Base-by-base conservation (phyloP, 441 rosid genomes). In the Melastoma candidum region DNA sequence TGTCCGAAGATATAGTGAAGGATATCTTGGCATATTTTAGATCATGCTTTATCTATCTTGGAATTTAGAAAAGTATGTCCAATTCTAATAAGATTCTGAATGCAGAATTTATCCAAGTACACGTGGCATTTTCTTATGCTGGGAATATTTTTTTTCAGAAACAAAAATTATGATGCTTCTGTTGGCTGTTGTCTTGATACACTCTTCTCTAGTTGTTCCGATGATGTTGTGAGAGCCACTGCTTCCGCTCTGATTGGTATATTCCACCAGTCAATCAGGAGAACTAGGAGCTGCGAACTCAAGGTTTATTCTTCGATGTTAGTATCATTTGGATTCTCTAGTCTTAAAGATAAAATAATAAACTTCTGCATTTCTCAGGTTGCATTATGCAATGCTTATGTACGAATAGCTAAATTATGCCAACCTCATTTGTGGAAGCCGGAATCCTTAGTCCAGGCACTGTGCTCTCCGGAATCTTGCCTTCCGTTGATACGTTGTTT, bases 341-440 rank as follows among this genome's bases (percentile, higher is more conserved):
- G 36, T 29, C 36, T 29, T 29, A 29, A 3, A 29, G 36, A 29
- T 29, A 29, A 29, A 50, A 22, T 53, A 58, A 48, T 59, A 14
- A 47, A 24, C 49, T 54, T 26, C 39, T 44, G 17, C 53, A 44
- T 56, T 63, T 60, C 71, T 66, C 68, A 94, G 99, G 90, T 67
- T 69, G 88, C 99, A 29, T 64, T 94, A 65, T 87, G 99, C 72
- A 70, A 71, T 62, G 85, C 81, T 12, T 94, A 80, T 57, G 65
- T 52, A 59, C 77, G 86, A 74, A 83, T 90, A 77, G 87, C 83
- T 58, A 79, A 78, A 71, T 74, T 64, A 54, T 90, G 90, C 57
- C 94, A 95, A 27, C 86, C 94, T 60, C 66, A 75, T 68, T 70
- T 94, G 26, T 94, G 97, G 96, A 90, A 66, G 70, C 94, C 94